phyloP scores from a whole-genome alignment of 345 rosid species.

The Balakata baccata region DNA sequence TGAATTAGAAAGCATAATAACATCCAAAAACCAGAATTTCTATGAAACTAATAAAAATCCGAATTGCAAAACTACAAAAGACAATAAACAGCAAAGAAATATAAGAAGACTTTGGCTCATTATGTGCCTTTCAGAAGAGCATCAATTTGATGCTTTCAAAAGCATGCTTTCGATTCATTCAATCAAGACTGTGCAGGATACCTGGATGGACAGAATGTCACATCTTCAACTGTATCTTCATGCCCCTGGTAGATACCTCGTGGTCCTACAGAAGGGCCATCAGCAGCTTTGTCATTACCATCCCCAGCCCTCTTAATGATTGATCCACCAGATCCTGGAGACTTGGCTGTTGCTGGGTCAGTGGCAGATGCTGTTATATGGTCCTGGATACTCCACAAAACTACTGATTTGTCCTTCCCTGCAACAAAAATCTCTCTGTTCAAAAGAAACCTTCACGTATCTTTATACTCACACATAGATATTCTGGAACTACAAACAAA shows the following conservation, averaged over 20 bases:
- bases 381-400: slow-evolving; percentile 98
- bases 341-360: slow-evolving; percentile 56
- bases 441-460: slow-evolving; percentile 22
- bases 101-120: too few relatives aligned
- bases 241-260: slow-evolving; percentile 91
- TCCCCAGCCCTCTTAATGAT: slow-evolving; percentile 67
- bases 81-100: background rate
- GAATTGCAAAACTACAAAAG: background rate
- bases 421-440: slow-evolving; percentile 26
- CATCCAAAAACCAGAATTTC: background rate
- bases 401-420: slow-evolving; percentile 97
- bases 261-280: slow-evolving; percentile 77
- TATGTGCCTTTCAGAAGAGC: background rate
- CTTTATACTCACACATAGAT: background rate
- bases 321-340: slow-evolving; percentile 70
- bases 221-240: slow-evolving; percentile 97
- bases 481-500: slow-evolving; percentile 3
- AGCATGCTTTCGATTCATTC: background rate
- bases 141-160: background rate
- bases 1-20: background rate
- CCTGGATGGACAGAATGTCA: slow-evolving; percentile 93
- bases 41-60: background rate
- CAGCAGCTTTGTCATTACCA: slow-evolving; percentile 60
- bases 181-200: slow-evolving; percentile 31
- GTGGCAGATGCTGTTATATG: slow-evolving; percentile 68